Evolutionary conservation across 192 early-diverging fungal species (phyloP).

Genomic region (Podila minutissima): DNA sequence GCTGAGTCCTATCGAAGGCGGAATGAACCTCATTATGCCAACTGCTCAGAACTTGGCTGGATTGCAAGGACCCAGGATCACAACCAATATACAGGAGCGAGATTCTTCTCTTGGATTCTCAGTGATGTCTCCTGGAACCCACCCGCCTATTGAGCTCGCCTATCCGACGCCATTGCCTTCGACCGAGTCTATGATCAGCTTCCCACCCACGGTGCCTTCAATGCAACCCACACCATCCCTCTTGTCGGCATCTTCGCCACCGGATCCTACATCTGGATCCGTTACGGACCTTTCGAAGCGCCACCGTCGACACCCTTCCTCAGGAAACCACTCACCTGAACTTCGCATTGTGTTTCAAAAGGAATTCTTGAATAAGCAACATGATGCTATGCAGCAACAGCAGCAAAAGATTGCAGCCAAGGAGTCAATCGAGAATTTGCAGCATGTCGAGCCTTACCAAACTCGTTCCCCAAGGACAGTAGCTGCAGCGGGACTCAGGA

Average conservation of each 20-base stretch:
- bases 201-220: conserved; percentile 39
- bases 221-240: conserved; percentile 36
- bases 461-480: conserved; percentile 30
- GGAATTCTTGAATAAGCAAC: neutral
- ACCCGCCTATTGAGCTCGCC: conserved; percentile 3
- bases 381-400: conserved; percentile 40
- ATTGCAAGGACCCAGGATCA: conserved; percentile 12
- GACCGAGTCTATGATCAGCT: conserved; percentile 31
- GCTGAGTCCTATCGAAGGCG: conserved; percentile 24
- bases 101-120: neutral
- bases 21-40: conserved; percentile 26
- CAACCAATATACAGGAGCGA: conserved; percentile 7
- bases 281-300: conserved; percentile 12
- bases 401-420: conserved; percentile 39
- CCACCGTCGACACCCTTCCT: conserved; percentile 46
- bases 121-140: neutral
- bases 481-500: conserved; percentile 26
- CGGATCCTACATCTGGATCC: conserved; percentile 3
- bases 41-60: conserved; percentile 18
- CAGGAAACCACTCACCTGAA: conserved; percentile 47
- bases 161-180: conserved; percentile 29
- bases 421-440: conserved; percentile 8
- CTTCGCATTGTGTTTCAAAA: conserved; percentile 39
- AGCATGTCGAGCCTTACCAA: conserved; percentile 39
- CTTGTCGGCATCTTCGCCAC: conserved; percentile 20